These are phyloP conservation scores for Chaetothyriales sp. DNA, from an alignment of 2,329 filamentous ascomycete species.

Conservation along the genomic window DNA sequence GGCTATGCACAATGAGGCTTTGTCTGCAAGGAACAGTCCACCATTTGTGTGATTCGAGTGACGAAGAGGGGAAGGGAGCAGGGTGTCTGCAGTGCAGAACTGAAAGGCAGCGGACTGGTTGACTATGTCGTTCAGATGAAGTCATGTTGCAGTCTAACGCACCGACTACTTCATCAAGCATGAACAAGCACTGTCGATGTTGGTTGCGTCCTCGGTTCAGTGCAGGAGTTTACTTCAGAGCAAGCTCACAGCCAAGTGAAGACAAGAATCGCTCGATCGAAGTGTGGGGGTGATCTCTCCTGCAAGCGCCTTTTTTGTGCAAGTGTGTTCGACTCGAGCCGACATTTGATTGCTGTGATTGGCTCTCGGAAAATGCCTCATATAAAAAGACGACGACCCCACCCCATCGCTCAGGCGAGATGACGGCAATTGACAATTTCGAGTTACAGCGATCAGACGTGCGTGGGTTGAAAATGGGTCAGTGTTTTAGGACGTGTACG, in stretches of 20 bases:
- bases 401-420: background rate
- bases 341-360: slow-evolving; percentile 5
- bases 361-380: slow-evolving; percentile 14
- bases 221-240: too few relatives aligned
- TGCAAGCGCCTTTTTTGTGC: background rate
- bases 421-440: background rate
- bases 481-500: too few relatives aligned
- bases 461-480: too few relatives aligned
- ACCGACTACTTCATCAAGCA: too few relatives aligned
- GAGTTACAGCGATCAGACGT: too few relatives aligned
- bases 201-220: too few relatives aligned
- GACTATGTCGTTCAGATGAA: background rate
- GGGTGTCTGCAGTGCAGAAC: background rate
- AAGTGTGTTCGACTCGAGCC: background rate
- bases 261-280: background rate
- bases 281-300: background rate
- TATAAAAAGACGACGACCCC: slow-evolving; percentile 4
- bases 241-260: background rate
- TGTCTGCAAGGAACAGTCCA: background rate
- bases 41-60: background rate
- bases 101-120: background rate
- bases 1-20: too few relatives aligned
- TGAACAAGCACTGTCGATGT: too few relatives aligned
- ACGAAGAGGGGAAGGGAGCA: background rate
- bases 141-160: too few relatives aligned